These are phyloP conservation scores for Musa troglodytarum DNA, from an alignment of 176 grass and related monocot species.

Conservation along the genomic window DNA sequence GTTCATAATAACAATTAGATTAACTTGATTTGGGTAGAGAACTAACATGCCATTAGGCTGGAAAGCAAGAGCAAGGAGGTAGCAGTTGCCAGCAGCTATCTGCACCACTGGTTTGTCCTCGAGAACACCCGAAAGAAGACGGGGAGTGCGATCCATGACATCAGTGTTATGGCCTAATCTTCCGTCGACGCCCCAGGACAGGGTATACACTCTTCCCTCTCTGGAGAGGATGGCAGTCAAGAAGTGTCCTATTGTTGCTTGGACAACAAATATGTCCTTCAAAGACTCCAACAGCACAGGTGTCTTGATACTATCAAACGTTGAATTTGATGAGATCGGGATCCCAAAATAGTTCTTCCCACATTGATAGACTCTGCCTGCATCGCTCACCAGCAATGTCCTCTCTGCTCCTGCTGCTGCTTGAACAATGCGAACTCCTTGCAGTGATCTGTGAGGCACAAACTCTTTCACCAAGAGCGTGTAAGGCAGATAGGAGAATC, in stretches of 20 bases:
- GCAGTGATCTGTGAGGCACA: constrained; percentile 48
- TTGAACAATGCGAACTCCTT: constrained; percentile 75
- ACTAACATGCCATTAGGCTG: constrained; percentile 75
- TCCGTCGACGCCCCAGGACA: constrained; percentile 63
- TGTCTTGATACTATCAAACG: constrained; percentile 38
- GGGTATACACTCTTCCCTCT: constrained; percentile 64
- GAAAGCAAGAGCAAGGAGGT: constrained; percentile 59
- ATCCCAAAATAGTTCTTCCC: constrained; percentile 78
- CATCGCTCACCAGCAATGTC: constrained; percentile 66
- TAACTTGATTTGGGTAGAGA: constrained; percentile 6
- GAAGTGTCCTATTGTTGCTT: constrained; percentile 77
- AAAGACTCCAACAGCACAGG: constrained; percentile 61
- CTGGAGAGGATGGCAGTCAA: constrained; percentile 71
- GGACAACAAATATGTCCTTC: constrained; percentile 61
- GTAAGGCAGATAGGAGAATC: constrained; percentile 30
- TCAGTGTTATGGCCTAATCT: constrained; percentile 76
- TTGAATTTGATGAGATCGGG: constrained; percentile 45
- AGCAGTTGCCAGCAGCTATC: constrained; percentile 73
- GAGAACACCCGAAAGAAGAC: constrained; percentile 51
- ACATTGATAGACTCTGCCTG: constrained; percentile 61
- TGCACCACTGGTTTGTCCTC: constrained; percentile 75
- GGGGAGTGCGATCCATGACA: constrained; percentile 45
- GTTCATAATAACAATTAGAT: too few species aligned
- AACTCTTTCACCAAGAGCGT: constrained; percentile 17
- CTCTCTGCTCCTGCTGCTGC: constrained; percentile 59